Evolutionary conservation across 768 basidiomycete genomes (phyloP).

Genomic region (Boletus pseudopeckii): DNA sequence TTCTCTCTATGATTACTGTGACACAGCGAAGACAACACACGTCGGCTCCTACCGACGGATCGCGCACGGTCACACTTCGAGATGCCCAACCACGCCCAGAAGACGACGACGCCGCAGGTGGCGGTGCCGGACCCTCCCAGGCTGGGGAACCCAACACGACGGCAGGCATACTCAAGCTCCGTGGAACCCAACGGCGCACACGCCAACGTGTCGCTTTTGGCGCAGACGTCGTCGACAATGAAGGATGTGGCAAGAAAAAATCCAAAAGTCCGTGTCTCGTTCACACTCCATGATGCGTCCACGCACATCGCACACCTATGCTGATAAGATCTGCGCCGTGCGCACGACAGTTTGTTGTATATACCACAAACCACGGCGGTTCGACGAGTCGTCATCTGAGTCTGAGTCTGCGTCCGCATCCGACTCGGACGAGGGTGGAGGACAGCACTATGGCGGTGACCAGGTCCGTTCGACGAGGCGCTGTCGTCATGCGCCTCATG

Average conservation of each 20-base stretch:
- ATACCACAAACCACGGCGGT: conserved; percentile 76
- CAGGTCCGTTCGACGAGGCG: conserved; percentile 12
- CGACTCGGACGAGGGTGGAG: conserved; percentile 18
- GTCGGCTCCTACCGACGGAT: conserved; percentile 47
- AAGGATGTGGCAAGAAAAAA: conserved; percentile 83
- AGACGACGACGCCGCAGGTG: conserved; percentile 16
- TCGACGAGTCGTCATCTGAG: conserved; percentile 79
- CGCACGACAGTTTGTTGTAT: conserved; percentile 83
- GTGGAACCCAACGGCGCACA: conserved; percentile 47
- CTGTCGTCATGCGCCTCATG: conserved; percentile 3
- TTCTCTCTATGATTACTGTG: conserved; percentile 16
- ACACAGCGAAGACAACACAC: conserved; percentile 34
- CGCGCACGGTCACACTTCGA: conserved; percentile 49
- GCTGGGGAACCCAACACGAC: conserved; percentile 17
- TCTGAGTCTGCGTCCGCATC: conserved; percentile 46
- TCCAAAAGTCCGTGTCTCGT: conserved; percentile 73
- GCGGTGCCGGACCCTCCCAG: conserved; percentile 10
- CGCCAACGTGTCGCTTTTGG: conserved; percentile 73
- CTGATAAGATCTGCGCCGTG: neutral
- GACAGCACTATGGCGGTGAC: neutral
- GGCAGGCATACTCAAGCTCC: conserved; percentile 56
- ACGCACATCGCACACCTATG: neutral
- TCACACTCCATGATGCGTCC: neutral
- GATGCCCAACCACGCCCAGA: conserved; percentile 35
- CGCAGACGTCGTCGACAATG: conserved; percentile 87